These are phyloP conservation scores for Apium graveolens DNA, from an alignment of 129 eudicot species.

Conservation along the genomic window DNA sequence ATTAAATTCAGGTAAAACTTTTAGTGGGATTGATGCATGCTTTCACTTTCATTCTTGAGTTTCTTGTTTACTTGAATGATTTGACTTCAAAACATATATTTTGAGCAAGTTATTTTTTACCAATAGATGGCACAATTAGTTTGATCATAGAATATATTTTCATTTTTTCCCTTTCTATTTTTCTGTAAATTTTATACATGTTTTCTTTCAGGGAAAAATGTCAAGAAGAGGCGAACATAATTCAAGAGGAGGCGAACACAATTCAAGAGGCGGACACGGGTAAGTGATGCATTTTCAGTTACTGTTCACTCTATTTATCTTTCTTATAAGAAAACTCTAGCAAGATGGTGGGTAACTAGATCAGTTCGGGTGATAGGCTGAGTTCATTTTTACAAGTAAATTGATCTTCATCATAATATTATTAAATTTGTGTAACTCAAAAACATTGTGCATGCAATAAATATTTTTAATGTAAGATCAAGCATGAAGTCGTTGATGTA, in stretches of 20 bases:
- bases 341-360: neutral
- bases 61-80: neutral
- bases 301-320: slow-evolving; percentile 2
- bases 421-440: neutral
- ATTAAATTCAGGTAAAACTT: neutral
- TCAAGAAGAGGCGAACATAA: slow-evolving; percentile 39
- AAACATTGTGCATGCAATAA: neutral
- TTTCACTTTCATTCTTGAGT: neutral
- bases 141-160: neutral
- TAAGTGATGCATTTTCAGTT: slow-evolving; percentile 27
- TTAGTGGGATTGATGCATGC: neutral
- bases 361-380: neutral
- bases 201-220: slow-evolving; percentile 37
- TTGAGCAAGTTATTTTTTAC: neutral
- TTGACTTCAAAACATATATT: neutral
- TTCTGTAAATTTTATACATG: neutral
- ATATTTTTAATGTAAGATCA: neutral
- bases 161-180: neutral
- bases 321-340: neutral
- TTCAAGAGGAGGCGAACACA: slow-evolving; percentile 42
- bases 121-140: neutral
- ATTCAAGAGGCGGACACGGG: slow-evolving; percentile 48
- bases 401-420: neutral
- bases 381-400: neutral
- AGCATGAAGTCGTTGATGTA: neutral